Evolutionary conservation across 1,284 basidiomycete species (phyloP).

Genomic region (Vanrija pseudolonga): DNA sequence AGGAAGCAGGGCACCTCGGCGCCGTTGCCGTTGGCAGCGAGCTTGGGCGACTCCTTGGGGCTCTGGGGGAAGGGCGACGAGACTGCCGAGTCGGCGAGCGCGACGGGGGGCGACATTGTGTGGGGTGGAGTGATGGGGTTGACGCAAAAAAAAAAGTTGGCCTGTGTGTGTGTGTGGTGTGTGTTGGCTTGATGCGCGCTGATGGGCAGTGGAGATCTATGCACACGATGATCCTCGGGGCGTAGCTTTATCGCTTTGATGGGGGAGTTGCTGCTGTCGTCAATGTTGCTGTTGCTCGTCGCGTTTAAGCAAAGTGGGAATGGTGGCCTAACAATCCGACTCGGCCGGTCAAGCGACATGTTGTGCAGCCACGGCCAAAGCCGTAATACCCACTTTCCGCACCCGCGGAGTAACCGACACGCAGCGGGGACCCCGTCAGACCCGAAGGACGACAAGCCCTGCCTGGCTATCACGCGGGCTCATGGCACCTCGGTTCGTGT

Average conservation of each 20-base stretch:
- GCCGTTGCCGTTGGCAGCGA: conserved; percentile 7
- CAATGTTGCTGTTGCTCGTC: background rate
- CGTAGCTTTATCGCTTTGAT: too few species aligned
- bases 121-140: background rate
- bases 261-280: background rate
- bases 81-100: conserved; percentile 13
- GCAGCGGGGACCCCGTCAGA: too few species aligned
- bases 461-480: too few species aligned
- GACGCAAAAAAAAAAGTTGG: background rate
- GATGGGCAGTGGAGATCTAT: background rate
- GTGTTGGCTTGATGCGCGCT: background rate
- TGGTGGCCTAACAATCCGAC: too few species aligned
- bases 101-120: background rate
- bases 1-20: conserved; percentile 12
- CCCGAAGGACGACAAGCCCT: too few species aligned
- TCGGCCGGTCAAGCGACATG: too few species aligned
- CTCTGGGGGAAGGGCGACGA: conserved; percentile 14
- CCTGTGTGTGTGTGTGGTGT: too few species aligned
- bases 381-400: too few species aligned
- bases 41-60: background rate
- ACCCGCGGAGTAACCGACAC: too few species aligned
- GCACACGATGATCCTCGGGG: too few species aligned
- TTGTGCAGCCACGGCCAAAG: too few species aligned
- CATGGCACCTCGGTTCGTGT: too few species aligned
- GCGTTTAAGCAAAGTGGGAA: background rate